Conservation (phyloP, 768 basidiomycete species). For the Auricularia heimuer region DNA sequence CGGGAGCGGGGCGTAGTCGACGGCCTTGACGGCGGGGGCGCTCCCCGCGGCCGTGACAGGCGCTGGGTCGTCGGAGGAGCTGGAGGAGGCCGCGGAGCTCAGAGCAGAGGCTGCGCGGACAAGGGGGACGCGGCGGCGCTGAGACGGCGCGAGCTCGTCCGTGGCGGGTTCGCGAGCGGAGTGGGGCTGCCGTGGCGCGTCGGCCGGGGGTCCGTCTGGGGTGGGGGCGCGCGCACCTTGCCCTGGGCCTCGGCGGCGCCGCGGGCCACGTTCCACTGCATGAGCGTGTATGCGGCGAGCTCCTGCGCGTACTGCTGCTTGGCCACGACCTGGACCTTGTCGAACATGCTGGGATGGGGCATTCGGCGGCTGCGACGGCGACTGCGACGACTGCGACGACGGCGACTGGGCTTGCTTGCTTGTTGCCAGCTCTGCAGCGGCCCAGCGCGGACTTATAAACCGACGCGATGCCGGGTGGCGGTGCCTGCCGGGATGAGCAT, state of each 20-base stretch:
- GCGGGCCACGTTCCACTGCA: conserved; percentile 26
- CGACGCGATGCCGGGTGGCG: too few species aligned
- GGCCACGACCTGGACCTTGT: not conserved
- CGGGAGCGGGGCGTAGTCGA: not conserved
- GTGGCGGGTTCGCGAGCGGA: not conserved
- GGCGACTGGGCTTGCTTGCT: too few species aligned
- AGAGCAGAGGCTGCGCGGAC: not conserved
- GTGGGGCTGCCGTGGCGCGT: not conserved
- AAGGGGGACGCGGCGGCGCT: not conserved
- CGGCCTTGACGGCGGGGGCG: not conserved
- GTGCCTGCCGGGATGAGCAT: too few species aligned
- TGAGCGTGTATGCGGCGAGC: conserved; percentile 30
- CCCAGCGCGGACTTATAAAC: too few species aligned
- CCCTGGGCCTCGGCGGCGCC: not conserved
- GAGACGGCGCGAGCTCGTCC: not conserved
- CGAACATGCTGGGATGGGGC: not conserved
- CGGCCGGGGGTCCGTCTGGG: not conserved
- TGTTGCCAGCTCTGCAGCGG: too few species aligned
- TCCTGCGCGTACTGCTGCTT: conserved; percentile 29
- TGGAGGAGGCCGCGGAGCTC: not conserved
- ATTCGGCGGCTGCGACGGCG: not conserved
- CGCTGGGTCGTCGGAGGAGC: not conserved
- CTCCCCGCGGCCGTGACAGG: not conserved
- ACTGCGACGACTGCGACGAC: too few species aligned
- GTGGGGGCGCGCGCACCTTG: not conserved